Percentiles rank a stretch among this genome's conserved stretches.
phyloP scores from a whole-genome alignment of 768 basidiomycete genomes.

The Exsudoporus frostii region DNA sequence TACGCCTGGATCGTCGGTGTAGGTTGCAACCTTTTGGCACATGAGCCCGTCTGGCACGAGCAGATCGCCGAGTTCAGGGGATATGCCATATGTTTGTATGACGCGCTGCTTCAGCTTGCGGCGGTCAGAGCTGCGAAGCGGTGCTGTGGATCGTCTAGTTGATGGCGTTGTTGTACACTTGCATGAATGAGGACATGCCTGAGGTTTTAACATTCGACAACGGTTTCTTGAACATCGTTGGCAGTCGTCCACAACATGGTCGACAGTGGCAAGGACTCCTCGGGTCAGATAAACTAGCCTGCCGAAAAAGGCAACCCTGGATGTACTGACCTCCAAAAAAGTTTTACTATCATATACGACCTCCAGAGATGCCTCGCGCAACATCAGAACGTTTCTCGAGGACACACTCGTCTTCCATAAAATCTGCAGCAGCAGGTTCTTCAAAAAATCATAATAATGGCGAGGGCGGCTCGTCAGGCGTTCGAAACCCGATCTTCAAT shows the following conservation, averaged over 20 bases:
- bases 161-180: not conserved
- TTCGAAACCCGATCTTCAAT: constrained; percentile 88
- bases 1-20: constrained; percentile 65
- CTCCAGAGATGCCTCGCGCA: constrained; percentile 71
- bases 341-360: not conserved
- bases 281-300: not conserved
- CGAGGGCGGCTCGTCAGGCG: constrained; percentile 38
- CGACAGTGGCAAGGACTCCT: not conserved
- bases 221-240: constrained; percentile 77
- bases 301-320: constrained; percentile 18
- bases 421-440: constrained; percentile 28
- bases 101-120: constrained; percentile 67
- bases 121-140: constrained; percentile 69
- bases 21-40: constrained; percentile 64
- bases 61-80: constrained; percentile 58
- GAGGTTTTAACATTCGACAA: constrained; percentile 66
- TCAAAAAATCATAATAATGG: constrained; percentile 43
- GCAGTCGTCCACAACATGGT: not conserved
- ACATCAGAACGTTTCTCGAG: constrained; percentile 71
- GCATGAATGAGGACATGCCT: constrained; percentile 26
- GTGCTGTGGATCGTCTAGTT: constrained; percentile 37
- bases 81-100: constrained; percentile 42
- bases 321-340: not conserved
- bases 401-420: constrained; percentile 62
- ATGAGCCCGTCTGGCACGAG: constrained; percentile 75